Percentiles rank a stretch among this genome's conserved stretches.
These are phyloP conservation scores for Rhizopogon vinicolor DNA, from an alignment of 768 basidiomycete genomes.

Conservation along the genomic window DNA sequence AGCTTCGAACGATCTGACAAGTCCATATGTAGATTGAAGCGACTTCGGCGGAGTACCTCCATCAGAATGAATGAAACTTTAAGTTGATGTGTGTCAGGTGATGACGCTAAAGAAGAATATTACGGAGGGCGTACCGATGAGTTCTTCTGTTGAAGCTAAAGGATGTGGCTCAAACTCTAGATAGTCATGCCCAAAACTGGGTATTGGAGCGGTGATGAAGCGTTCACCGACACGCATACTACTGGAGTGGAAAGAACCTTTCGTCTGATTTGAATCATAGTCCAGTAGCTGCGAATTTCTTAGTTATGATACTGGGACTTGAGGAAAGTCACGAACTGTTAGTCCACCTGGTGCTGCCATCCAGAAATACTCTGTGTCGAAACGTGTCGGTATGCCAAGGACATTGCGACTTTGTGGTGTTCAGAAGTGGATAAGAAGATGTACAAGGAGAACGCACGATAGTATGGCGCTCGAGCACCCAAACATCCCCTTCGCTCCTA, in stretches of 20 bases:
- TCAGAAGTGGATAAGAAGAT: background rate
- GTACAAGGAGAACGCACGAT: constrained; percentile 33
- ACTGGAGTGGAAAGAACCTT: constrained; percentile 49
- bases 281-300: constrained; percentile 40
- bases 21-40: constrained; percentile 48
- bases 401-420: constrained; percentile 42
- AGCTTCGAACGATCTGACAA: constrained; percentile 42
- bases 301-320: constrained; percentile 2
- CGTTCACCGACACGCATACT: constrained; percentile 39
- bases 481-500: constrained; percentile 51
- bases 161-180: constrained; percentile 52
- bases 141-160: constrained; percentile 44
- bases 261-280: constrained; percentile 43
- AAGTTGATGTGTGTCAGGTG: background rate
- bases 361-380: constrained; percentile 59
- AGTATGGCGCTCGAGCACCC: constrained; percentile 51
- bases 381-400: constrained; percentile 58
- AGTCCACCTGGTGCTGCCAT: constrained; percentile 50
- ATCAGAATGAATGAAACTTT: constrained; percentile 61
- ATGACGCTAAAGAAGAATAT: background rate
- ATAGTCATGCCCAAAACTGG: constrained; percentile 52
- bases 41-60: constrained; percentile 58
- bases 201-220: constrained; percentile 47
- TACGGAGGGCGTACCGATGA: constrained; percentile 35
- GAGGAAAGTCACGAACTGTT: constrained; percentile 32